Percentiles rank a stretch among this genome's conserved stretches.
Conservation (phyloP, 768 basidiomycete species). For the Xerocomus potaroensis region DNA sequence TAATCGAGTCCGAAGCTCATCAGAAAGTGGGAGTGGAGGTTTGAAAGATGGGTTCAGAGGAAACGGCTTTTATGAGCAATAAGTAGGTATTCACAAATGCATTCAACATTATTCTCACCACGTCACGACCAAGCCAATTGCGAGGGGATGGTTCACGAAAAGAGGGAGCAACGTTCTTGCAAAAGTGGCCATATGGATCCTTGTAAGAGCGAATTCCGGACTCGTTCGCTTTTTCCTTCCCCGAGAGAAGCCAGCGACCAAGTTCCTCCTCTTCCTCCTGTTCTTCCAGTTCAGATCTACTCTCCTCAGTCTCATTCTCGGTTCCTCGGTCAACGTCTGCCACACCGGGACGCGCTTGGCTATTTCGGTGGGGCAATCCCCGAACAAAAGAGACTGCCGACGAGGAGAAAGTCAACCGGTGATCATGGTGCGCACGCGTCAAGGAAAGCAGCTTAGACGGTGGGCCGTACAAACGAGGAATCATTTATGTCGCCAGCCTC, state of each 20-base stretch:
- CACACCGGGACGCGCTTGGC: slow-evolving; percentile 3
- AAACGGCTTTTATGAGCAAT: slow-evolving; percentile 58
- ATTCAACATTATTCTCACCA: slow-evolving; percentile 40
- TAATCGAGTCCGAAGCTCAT: slow-evolving; percentile 50
- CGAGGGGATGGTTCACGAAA: slow-evolving; percentile 37
- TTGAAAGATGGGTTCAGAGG: slow-evolving; percentile 81
- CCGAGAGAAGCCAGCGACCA: slow-evolving; percentile 14
- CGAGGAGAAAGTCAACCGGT: slow-evolving; percentile 7
- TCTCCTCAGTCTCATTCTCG: slow-evolving; percentile 1
- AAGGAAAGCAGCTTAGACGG: slow-evolving; percentile 8
- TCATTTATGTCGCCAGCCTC: slow-evolving; percentile 13
- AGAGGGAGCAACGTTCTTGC: slow-evolving; percentile 14
- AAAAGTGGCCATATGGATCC: slow-evolving; percentile 18
- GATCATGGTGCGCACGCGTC: slow-evolving; percentile 9
- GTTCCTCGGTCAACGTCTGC: not conserved
- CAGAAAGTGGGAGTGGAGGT: slow-evolving; percentile 73
- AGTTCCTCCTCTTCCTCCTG: slow-evolving; percentile 12
- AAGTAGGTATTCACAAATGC: not conserved
- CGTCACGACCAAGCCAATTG: slow-evolving; percentile 59
- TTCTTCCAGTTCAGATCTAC: too few relatives aligned
- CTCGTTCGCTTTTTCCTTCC: slow-evolving; percentile 14
- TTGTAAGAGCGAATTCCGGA: slow-evolving; percentile 2
- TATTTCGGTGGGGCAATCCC: slow-evolving; percentile 7
- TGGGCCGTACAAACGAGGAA: slow-evolving; percentile 16
- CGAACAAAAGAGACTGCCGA: slow-evolving; percentile 14